Percentiles rank a stretch among this genome's conserved stretches.
phyloP scores from a whole-genome alignment of 768 basidiomycete species.

The Tulasnella sp. region DNA sequence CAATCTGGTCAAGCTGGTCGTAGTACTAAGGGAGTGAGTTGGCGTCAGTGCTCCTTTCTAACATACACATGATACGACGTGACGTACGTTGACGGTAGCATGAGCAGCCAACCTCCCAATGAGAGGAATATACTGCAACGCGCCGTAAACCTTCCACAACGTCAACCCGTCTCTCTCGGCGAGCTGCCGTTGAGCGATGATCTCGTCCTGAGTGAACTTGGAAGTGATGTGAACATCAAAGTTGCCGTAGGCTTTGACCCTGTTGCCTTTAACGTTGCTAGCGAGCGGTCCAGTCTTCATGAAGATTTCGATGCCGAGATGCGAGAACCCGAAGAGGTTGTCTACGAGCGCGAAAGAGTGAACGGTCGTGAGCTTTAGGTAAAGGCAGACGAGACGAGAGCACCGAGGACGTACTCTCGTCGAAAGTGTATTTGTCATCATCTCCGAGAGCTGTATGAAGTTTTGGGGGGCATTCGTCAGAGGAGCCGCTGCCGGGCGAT shows the following conservation, averaged over 20 bases:
- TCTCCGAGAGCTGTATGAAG: neutral
- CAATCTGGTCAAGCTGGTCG: constrained; percentile 33
- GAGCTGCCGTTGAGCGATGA: neutral
- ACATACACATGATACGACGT: neutral
- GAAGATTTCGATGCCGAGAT: constrained; percentile 34
- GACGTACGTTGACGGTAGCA: constrained; percentile 28
- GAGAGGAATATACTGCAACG: constrained; percentile 24
- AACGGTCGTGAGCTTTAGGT: no score
- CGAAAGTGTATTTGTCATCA: neutral
- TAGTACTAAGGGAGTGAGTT: constrained; percentile 6
- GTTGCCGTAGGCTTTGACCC: neutral
- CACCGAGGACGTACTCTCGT: neutral
- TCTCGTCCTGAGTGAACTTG: constrained; percentile 23
- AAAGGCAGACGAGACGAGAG: no score
- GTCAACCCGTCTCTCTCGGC: neutral
- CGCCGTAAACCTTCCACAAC: neutral
- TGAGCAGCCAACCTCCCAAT: constrained; percentile 31
- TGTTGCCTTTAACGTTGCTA: constrained; percentile 23
- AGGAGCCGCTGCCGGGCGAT: neutral
- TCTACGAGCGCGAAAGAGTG: neutral
- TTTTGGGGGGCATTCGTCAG: neutral
- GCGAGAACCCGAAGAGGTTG: constrained; percentile 35
- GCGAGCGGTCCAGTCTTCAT: constrained; percentile 29
- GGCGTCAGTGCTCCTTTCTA: no score
- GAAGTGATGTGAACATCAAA: constrained; percentile 26